A percentile compares a stretch with the other conserved stretches of the same genome.
Evolutionary conservation across 768 basidiomycete species (phyloP).

Genomic region (Lepiota brunneoincarnata): DNA sequence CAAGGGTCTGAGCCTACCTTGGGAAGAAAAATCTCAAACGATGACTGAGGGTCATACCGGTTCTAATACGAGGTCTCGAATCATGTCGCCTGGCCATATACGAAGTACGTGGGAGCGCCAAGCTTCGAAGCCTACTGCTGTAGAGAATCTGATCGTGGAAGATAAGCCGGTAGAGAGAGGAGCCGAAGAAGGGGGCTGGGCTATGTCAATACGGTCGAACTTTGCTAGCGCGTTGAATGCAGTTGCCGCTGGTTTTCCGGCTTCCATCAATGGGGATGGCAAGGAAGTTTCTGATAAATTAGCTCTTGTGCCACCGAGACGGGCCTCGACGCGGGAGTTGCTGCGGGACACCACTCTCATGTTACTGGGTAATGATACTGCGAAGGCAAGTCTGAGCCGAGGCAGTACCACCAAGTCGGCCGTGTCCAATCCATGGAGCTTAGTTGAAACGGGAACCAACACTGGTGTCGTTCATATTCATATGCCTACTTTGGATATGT

Average conservation of each 20-base stretch:
- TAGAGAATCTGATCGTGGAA: not conserved
- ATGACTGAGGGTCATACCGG: slow-evolving; percentile 19
- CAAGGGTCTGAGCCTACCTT: slow-evolving; percentile 29
- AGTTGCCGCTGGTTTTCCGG: slow-evolving; percentile 41
- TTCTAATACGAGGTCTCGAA: slow-evolving; percentile 17
- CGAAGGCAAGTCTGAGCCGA: slow-evolving; percentile 1
- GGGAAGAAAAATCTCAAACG: slow-evolving; percentile 19
- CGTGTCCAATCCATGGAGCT: slow-evolving; percentile 31
- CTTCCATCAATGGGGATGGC: not conserved
- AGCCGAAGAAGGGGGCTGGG: slow-evolving; percentile 34
- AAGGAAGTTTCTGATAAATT: slow-evolving; percentile 17
- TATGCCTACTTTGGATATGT: slow-evolving; percentile 12
- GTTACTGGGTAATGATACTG: slow-evolving; percentile 1
- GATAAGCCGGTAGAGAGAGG: not conserved
- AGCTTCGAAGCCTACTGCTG: not conserved
- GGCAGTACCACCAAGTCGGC: slow-evolving; percentile 15
- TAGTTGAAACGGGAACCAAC: slow-evolving; percentile 38
- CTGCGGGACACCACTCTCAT: slow-evolving; percentile 6
- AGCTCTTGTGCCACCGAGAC: slow-evolving; percentile 21
- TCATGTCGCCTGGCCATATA: slow-evolving; percentile 16
- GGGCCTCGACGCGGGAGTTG: slow-evolving; percentile 17
- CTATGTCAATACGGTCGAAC: slow-evolving; percentile 37
- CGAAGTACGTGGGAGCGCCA: slow-evolving; percentile 10
- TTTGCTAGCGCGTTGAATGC: slow-evolving; percentile 48
- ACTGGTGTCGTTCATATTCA: slow-evolving; percentile 36